A percentile compares a stretch with the other conserved stretches of the same genome.
Conservation (phyloP, 1,284 basidiomycete genomes). For the Apiotrichum brassicae region DNA sequence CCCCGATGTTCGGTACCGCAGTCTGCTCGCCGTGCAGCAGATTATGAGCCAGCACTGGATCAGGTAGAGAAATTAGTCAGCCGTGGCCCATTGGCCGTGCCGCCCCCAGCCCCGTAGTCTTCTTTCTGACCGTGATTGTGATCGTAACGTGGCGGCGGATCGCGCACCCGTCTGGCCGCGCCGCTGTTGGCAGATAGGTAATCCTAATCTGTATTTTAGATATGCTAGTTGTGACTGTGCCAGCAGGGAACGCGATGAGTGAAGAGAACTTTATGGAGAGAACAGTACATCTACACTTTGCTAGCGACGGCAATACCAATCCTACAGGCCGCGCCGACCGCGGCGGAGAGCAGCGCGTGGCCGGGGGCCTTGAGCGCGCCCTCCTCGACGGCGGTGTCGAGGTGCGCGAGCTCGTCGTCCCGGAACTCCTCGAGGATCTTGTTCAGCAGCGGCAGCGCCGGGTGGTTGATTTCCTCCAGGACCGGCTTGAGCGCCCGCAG, state of each 20-base stretch:
- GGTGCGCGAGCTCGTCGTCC: conserved; percentile 90
- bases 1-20: conserved; percentile 84
- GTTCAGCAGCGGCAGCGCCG: conserved; percentile 69
- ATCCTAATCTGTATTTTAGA: no score
- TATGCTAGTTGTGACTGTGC: no score
- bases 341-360: conserved; percentile 78
- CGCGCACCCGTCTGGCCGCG: no score
- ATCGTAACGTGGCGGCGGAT: no score
- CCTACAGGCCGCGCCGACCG: conserved; percentile 80
- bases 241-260: no score
- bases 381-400: conserved; percentile 86
- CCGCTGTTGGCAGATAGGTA: no score
- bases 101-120: no score
- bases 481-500: conserved; percentile 33
- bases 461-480: conserved; percentile 48
- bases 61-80: no score
- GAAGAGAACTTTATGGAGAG: no score
- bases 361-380: conserved; percentile 86
- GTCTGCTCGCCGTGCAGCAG: conserved; percentile 56
- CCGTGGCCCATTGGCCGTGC: no score
- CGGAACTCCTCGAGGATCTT: conserved; percentile 77
- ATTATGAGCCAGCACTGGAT: conserved; percentile 42
- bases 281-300: conserved; percentile 54
- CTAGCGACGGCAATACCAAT: conserved; percentile 85
- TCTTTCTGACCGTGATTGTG: no score